phyloP scores from a whole-genome alignment of 768 basidiomycete genomes.

The Russula emetica region DNA sequence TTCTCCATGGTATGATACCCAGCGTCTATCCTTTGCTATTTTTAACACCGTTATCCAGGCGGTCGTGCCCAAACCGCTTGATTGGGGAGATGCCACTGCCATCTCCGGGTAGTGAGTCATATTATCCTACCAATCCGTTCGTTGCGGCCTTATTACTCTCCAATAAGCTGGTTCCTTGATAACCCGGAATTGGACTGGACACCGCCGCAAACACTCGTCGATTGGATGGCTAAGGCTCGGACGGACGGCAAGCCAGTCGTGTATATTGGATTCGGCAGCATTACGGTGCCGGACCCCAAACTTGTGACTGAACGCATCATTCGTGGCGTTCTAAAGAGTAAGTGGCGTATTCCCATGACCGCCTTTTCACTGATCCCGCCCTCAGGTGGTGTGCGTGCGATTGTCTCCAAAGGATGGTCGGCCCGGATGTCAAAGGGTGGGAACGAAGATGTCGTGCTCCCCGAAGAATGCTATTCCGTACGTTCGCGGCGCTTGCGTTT shows the following conservation, averaged over 20 bases:
- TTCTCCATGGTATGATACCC: constrained; percentile 47
- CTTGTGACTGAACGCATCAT: constrained; percentile 53
- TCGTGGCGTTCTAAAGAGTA: constrained; percentile 57
- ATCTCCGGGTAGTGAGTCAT: constrained; percentile 51
- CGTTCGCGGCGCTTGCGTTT: constrained; percentile 17
- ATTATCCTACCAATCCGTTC: neutral
- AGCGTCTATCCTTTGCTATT: neutral
- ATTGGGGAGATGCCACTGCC: constrained; percentile 57
- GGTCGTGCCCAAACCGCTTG: constrained; percentile 63
- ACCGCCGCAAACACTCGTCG: constrained; percentile 46
- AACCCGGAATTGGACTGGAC: constrained; percentile 57
- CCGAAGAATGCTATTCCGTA: constrained; percentile 48
- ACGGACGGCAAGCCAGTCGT: constrained; percentile 55
- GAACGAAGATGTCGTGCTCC: constrained; percentile 42
- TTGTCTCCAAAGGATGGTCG: constrained; percentile 67
- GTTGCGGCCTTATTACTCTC: constrained; percentile 9
- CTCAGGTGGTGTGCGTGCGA: constrained; percentile 57
- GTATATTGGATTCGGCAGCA: constrained; percentile 69
- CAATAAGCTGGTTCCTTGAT: constrained; percentile 57
- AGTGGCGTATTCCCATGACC: constrained; percentile 26
- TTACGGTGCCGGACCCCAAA: constrained; percentile 58
- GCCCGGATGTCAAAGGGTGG: constrained; percentile 46
- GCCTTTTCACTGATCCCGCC: constrained; percentile 2
- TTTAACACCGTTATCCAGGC: constrained; percentile 32
- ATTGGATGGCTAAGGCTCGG: constrained; percentile 55